Evolutionary conservation across 2,329 filamentous ascomycete species (phyloP).

Genomic region (Bipolaris zeicola): DNA sequence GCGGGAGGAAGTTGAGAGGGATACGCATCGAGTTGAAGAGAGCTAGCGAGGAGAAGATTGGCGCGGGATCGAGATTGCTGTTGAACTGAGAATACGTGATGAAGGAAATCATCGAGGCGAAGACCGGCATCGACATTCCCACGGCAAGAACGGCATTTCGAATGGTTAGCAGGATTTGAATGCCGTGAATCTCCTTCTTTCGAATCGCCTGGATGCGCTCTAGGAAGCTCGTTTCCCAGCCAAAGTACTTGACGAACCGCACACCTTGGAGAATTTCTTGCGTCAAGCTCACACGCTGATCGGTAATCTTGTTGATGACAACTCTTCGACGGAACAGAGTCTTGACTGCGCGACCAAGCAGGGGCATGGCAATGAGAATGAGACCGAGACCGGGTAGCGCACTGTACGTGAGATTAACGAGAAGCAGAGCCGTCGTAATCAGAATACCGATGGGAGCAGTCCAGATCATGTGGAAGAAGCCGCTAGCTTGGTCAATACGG

Average conservation of each 20-base stretch:
- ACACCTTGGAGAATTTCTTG: slow-evolving; percentile 92
- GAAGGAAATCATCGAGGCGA: slow-evolving; percentile 93
- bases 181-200: slow-evolving; percentile 76
- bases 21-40: slow-evolving; percentile 91
- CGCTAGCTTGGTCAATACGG: slow-evolving; percentile 84
- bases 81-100: slow-evolving; percentile 74
- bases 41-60: slow-evolving; percentile 90
- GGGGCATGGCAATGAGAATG: slow-evolving; percentile 76
- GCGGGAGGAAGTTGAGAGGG: slow-evolving; percentile 84
- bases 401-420: slow-evolving; percentile 89
- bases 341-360: slow-evolving; percentile 77
- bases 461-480: slow-evolving; percentile 92
- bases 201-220: slow-evolving; percentile 76
- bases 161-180: slow-evolving; percentile 81
- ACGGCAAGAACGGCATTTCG: slow-evolving; percentile 84
- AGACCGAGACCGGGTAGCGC: slow-evolving; percentile 87
- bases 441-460: slow-evolving; percentile 78
- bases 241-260: slow-evolving; percentile 94
- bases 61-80: slow-evolving; percentile 72
- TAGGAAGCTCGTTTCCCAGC: slow-evolving; percentile 90
- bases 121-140: slow-evolving; percentile 85
- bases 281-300: slow-evolving; percentile 86
- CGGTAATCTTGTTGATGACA: slow-evolving; percentile 89
- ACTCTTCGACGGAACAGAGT: slow-evolving; percentile 75
- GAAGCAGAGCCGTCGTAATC: slow-evolving; percentile 77